These are phyloP conservation scores for Pseudomassariella vexata DNA, from an alignment of 2,329 filamentous ascomycete genomes.

Conservation along the genomic window DNA sequence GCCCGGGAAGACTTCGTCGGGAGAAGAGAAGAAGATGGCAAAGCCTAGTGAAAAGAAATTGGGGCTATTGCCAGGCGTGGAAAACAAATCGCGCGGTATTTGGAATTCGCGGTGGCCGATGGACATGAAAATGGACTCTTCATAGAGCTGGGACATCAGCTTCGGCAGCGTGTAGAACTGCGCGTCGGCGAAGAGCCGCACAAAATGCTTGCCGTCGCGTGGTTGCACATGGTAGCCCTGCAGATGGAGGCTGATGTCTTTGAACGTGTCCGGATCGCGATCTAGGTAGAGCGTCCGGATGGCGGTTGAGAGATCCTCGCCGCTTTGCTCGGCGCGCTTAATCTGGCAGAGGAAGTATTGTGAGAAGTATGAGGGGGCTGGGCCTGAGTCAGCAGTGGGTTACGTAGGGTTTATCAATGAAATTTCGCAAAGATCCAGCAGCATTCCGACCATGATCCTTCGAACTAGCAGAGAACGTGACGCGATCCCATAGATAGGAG, in stretches of 20 bases:
- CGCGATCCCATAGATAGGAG: no score
- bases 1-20: slow-evolving; percentile 78
- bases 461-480: no score
- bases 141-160: slow-evolving; percentile 84
- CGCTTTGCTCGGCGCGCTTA: slow-evolving; percentile 53
- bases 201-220: slow-evolving; percentile 78
- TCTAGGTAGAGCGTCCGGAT: slow-evolving; percentile 91
- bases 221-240: slow-evolving; percentile 88
- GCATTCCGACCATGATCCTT: no score
- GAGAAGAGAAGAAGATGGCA: slow-evolving; percentile 77
- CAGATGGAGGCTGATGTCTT: slow-evolving; percentile 82
- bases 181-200: slow-evolving; percentile 87
- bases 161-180: slow-evolving; percentile 91
- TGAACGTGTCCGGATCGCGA: slow-evolving; percentile 82
- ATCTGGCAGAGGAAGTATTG: slow-evolving; percentile 87
- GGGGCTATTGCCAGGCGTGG: slow-evolving; percentile 78
- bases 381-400: slow-evolving; percentile 13
- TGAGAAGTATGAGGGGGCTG: slow-evolving; percentile 94
- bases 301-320: slow-evolving; percentile 39
- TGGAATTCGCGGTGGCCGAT: slow-evolving; percentile 85
- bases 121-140: slow-evolving; percentile 85
- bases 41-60: slow-evolving; percentile 96
- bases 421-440: no score
- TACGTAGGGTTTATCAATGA: no score
- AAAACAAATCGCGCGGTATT: slow-evolving; percentile 84